Percentiles rank a stretch among this genome's conserved stretches.
Conservation (phyloP, 495 filamentous ascomycete genomes). For the Parathielavia appendiculata region DNA sequence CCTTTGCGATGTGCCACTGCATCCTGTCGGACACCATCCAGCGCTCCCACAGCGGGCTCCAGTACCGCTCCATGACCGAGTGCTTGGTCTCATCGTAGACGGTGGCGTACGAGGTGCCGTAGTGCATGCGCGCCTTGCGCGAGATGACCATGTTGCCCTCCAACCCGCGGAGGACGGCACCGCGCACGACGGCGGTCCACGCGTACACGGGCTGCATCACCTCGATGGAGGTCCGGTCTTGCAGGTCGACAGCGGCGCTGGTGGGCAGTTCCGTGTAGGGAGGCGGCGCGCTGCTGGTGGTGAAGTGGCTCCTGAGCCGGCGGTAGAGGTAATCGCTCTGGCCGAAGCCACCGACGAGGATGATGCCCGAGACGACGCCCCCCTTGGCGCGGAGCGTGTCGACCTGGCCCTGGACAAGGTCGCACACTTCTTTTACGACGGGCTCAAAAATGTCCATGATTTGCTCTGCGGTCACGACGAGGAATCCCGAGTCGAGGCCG, state of each 20-base stretch:
- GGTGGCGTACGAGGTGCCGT: conserved; percentile 73
- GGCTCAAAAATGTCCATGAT: conserved; percentile 63
- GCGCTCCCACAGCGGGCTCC: conserved; percentile 69
- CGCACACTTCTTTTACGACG: conserved; percentile 57
- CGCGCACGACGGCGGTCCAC: conserved; percentile 70
- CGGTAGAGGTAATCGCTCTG: conserved; percentile 65
- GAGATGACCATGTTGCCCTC: conserved; percentile 68
- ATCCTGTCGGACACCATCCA: conserved; percentile 78
- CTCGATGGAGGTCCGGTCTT: conserved; percentile 50
- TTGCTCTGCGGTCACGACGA: conserved; percentile 56
- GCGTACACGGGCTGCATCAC: conserved; percentile 73
- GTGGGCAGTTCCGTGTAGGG: conserved; percentile 63
- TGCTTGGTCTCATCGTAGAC: conserved; percentile 68
- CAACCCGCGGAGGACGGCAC: conserved; percentile 61
- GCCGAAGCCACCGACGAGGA: conserved; percentile 66
- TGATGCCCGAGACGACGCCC: conserved; percentile 60
- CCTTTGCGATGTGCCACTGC: conserved; percentile 76
- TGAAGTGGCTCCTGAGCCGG: conserved; percentile 60
- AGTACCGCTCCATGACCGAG: conserved; percentile 61
- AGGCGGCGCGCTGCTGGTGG: conserved; percentile 56
- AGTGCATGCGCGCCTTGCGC: conserved; percentile 63
- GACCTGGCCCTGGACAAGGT: conserved; percentile 57
- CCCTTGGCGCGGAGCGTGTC: conserved; percentile 54
- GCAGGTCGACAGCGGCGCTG: conserved; percentile 40
- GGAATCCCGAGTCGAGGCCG: conserved; percentile 59